Conservation (phyloP, 2,329 filamentous ascomycete genomes). For the Byssochlamys sp. region DNA sequence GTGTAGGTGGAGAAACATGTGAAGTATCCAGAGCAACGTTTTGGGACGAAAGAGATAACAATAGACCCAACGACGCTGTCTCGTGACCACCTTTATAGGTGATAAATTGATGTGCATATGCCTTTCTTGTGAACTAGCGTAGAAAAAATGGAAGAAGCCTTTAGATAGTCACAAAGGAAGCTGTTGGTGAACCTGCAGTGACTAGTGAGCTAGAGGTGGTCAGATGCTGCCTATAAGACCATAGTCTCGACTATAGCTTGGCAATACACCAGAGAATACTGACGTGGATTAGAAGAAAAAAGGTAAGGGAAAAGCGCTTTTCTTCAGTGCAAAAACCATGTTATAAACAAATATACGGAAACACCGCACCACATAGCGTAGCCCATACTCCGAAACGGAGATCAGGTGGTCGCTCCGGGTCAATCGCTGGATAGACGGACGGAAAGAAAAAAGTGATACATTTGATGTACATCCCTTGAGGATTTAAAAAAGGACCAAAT, state of each 20-base stretch:
- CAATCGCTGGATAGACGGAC: background rate
- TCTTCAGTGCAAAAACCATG: background rate
- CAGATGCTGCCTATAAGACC: too few relatives aligned
- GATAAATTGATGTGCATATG: too few relatives aligned
- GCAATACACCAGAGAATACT: background rate
- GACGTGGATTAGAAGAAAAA: background rate
- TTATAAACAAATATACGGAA: background rate
- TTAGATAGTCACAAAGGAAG: too few relatives aligned
- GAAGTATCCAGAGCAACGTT: background rate
- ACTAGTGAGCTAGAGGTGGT: too few relatives aligned
- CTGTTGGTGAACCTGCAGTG: too few relatives aligned
- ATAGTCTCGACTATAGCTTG: too few relatives aligned
- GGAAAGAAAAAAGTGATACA: background rate
- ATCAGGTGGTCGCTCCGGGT: background rate
- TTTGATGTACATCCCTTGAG: background rate
- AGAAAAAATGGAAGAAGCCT: too few relatives aligned
- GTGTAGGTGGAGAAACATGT: background rate
- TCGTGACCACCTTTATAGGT: background rate
- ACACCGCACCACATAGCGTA: background rate
- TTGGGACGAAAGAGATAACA: conserved; percentile 6
- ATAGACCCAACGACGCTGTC: conserved; percentile 5
- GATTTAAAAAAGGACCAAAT: background rate
- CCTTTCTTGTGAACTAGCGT: too few relatives aligned
- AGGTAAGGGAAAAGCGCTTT: background rate
- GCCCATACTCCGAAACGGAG: background rate